A percentile compares a stretch with the other conserved stretches of the same genome.
Conservation (phyloP, 1,139 yeast species). For the Chernovozyma aurita region DNA sequence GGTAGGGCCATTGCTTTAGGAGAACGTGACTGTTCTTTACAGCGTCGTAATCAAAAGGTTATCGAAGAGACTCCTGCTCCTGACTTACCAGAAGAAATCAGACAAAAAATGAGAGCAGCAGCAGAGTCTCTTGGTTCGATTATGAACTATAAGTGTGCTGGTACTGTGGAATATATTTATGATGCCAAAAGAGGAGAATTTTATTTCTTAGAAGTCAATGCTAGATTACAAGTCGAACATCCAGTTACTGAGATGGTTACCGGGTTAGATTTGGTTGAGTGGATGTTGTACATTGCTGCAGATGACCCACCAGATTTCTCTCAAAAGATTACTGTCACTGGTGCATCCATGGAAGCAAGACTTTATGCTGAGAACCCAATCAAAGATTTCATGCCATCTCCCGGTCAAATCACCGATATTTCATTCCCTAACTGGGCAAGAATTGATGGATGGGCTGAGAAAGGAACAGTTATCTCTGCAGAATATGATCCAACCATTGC, state of each 20-base stretch:
- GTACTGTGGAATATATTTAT: conserved; percentile 93
- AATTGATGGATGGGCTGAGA: conserved; percentile 88
- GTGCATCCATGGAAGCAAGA: conserved; percentile 96
- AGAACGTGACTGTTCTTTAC: conserved; percentile 96
- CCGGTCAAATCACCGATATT: conserved; percentile 88
- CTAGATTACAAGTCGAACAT: conserved; percentile 95
- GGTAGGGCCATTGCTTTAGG: conserved; percentile 93
- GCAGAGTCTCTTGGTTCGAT: conserved; percentile 78
- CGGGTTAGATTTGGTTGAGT: conserved; percentile 89
- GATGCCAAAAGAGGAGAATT: conserved; percentile 83
- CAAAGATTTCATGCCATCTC: conserved; percentile 91
- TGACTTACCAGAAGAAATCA: conserved; percentile 73
- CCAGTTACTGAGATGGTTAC: conserved; percentile 95
- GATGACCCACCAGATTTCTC: conserved; percentile 77
- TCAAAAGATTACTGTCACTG: conserved; percentile 56
- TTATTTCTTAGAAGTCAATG: conserved; percentile 93
- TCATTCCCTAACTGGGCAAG: conserved; percentile 86
- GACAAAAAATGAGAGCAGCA: conserved; percentile 71
- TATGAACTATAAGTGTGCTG: conserved; percentile 91
- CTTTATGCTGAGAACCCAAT: conserved; percentile 95
- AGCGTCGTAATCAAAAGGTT: conserved; percentile 93
- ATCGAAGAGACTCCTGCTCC: conserved; percentile 99
- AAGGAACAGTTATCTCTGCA: conserved; percentile 86
- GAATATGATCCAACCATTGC: conserved; percentile 97
- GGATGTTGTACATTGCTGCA: conserved; percentile 94